Evolutionary conservation across 192 early-diverging fungal species (phyloP), one percentile per base, ranked within the genome.

Genomic region (Umbelopsis ramanniana): DNA sequence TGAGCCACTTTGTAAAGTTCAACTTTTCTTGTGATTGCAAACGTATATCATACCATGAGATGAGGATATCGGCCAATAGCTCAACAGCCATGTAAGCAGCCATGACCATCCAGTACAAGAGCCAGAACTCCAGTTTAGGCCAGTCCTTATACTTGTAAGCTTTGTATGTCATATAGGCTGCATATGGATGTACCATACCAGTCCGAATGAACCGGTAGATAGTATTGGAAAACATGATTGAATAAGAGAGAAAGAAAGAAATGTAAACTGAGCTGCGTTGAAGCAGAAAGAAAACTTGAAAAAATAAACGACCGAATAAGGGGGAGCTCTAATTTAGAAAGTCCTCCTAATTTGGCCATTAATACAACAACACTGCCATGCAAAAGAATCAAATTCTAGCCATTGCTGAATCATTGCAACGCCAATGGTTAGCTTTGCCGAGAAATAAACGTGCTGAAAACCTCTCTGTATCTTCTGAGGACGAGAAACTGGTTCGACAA

Each of bases 31-130:
- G 15, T 0, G 15, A 21, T 21, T 19, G 17, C 3, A 29, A 37
- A 19, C 14, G 29, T 3, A 19, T 63, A 63, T 35, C 6, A 35
- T 19, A 63, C 57, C 57, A 63, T 63, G 57, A 35, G 6, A 63
- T 29, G n/a, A 63, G 17, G n/a, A 63, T 15, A 37, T 63, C 57
- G 17, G 57, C 19, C 29, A 63, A 29, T 11, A 63, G 26, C 57
- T 63, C 57, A 37, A 63, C 29, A 29, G 57, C 57, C 57, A 63
- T 63, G 33, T 37, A 63, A 37, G 57, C 57, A 2, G 57, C 57
- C 33, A 63, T 63, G 57, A 63, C 57, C 57, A 63, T 63, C 57
- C 57, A 63, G 19, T 63, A 63, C 57, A 63, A 15, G 33, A 37
- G 26, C 57, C 57, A 63, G 11, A 37, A 17, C 57, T 63, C 57